These are phyloP conservation scores for Phytophthora uliginosa DNA, from an alignment of 352 stramenopile genomes.

Conservation along the genomic window DNA sequence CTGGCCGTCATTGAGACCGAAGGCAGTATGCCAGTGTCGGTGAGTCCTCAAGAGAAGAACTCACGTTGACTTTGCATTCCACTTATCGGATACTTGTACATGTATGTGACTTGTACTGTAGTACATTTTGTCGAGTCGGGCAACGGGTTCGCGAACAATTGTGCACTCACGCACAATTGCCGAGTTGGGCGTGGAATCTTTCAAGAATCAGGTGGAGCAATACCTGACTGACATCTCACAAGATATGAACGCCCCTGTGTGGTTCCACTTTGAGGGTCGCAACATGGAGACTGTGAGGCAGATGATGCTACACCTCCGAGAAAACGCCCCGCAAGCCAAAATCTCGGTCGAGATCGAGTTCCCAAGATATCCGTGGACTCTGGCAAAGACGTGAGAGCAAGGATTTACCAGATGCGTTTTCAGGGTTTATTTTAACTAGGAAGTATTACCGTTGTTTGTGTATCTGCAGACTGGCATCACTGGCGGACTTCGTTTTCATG, in stretches of 20 bases:
- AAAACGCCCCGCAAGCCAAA: conserved; percentile 15
- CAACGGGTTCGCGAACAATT: conserved; percentile 76
- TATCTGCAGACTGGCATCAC: conserved; percentile 48
- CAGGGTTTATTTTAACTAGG: background rate
- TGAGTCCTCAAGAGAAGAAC: conserved; percentile 29
- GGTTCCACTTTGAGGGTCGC: conserved; percentile 81
- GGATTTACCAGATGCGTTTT: background rate
- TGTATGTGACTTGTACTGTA: conserved; percentile 23
- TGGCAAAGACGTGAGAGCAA: conserved; percentile 57
- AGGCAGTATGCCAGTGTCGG: conserved; percentile 74
- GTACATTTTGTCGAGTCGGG: conserved; percentile 78
- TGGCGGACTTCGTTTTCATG: conserved; percentile 66
- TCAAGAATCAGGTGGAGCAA: conserved; percentile 39
- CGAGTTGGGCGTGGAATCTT: conserved; percentile 59
- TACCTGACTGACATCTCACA: conserved; percentile 25
- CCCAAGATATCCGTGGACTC: conserved; percentile 67
- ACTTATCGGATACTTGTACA: background rate
- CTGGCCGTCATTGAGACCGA: conserved; percentile 42
- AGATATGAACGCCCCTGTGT: conserved; percentile 27
- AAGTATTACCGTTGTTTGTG: background rate
- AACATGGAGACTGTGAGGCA: conserved; percentile 68
- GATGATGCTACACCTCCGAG: conserved; percentile 66
- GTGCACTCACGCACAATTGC: conserved; percentile 71
- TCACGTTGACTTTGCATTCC: background rate
- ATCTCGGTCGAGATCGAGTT: conserved; percentile 82